Evolutionary conservation across 106 monocot genomes (phyloP).

Genomic region (Agapanthus africanus): DNA sequence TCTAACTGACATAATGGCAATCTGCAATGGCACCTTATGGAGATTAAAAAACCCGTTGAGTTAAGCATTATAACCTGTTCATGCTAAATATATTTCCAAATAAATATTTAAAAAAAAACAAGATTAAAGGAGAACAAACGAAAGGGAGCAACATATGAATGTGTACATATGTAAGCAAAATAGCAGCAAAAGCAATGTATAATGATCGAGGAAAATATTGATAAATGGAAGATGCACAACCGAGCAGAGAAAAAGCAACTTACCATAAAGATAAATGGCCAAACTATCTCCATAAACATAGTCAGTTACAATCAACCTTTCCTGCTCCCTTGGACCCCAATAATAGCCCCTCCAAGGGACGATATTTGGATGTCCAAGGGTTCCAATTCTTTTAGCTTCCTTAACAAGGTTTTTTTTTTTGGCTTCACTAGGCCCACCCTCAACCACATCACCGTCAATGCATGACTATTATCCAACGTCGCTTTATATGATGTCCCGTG

Average conservation of each 20-base stretch:
- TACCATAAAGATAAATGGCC: slow-evolving; percentile 89
- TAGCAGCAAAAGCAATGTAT: neutral
- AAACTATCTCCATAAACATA: slow-evolving; percentile 73
- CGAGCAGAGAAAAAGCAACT: slow-evolving; percentile 15
- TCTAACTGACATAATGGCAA: neutral
- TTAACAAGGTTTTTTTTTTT: slow-evolving; percentile 83
- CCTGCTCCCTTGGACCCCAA: slow-evolving; percentile 81
- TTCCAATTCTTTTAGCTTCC: slow-evolving; percentile 68
- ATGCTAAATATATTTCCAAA: neutral
- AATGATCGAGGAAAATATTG: neutral
- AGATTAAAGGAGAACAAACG: neutral
- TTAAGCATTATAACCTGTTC: neutral
- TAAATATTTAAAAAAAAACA: no score
- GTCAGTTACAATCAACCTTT: slow-evolving; percentile 73
- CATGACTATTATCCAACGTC: slow-evolving; percentile 58
- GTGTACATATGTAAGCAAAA: neutral
- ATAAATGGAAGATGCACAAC: neutral
- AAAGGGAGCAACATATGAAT: slow-evolving; percentile 3
- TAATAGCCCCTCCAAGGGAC: slow-evolving; percentile 73
- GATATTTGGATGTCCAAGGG: slow-evolving; percentile 60
- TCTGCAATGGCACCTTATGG: neutral
- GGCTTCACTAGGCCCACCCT: slow-evolving; percentile 75
- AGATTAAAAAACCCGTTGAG: neutral
- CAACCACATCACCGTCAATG: slow-evolving; percentile 88
- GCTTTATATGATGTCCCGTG: slow-evolving; percentile 95